Base-by-base conservation (phyloP, 176 grass and related monocot genomes). In the Aegilops speltoides region DNA sequence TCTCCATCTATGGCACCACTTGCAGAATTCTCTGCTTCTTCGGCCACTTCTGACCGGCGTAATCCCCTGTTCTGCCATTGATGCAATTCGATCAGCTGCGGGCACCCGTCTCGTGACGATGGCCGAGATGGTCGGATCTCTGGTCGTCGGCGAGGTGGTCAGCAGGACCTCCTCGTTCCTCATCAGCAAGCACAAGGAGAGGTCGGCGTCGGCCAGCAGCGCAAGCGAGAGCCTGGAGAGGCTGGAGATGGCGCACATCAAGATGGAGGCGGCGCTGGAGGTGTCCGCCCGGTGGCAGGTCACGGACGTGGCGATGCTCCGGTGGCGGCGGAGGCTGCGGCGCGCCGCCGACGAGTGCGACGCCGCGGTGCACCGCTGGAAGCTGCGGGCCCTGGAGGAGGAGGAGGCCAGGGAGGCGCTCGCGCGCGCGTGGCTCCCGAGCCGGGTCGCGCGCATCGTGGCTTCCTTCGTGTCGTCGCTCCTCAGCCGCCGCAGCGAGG, bases 231-330 rank as follows among this genome's bases (percentile, higher is more conserved):
- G 52, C 52, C 52, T 70, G 50, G 65, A 82, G 46, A 69, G 79
- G 65, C 12, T 56, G 29, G 65, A 82, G 45, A 82, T 69, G 80
- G 80, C 80, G 33, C 80, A 38, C 20, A 25, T 71, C 46, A 82
- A 20, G 32, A 25, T 73, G 70, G 70, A 73, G 70, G 38, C 36
- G 10, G 37, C 40, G 38, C 70, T 73, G 10, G 38, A 73, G n/a
- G 14, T 22, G 38, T 73, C 70, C 37, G 20, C 22, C 20, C 22
- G 38, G 15, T 70, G 64, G 80, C 28, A 54, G 17, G 33, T 56
- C 20, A 25, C 80, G 0, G 65, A 70, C 3, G 11, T 17, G 19
- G 26, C 45, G 32, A 4, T 82, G 22, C 65, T 70, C 5, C 45
- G 8, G n/a, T 45, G 70, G 37, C 5, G 19, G 11, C 40, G 33